These are phyloP conservation scores for Pyrenochaeta sp. DNA, from an alignment of 2,329 filamentous ascomycete species.

Conservation along the genomic window DNA sequence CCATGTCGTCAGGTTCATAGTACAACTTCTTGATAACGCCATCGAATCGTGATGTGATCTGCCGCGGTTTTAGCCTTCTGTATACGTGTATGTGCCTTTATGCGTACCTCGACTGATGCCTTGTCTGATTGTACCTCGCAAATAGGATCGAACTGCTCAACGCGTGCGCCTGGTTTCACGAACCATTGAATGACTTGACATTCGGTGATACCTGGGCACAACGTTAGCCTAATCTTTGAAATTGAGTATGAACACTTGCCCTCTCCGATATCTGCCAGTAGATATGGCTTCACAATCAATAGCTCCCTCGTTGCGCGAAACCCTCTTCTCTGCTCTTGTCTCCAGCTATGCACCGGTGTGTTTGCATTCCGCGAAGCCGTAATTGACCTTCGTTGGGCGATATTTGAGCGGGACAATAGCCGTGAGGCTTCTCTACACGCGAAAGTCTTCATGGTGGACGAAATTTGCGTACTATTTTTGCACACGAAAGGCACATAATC, in stretches of 20 bases:
- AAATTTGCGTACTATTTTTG: conserved; percentile 14
- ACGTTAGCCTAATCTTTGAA: conserved; percentile 7
- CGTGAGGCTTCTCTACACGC: conserved; percentile 42
- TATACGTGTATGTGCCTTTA: background rate
- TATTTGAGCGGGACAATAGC: conserved; percentile 34
- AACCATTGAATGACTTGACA: conserved; percentile 99
- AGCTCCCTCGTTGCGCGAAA: conserved; percentile 47
- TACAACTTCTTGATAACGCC: conserved; percentile 96
- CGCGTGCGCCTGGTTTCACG: conserved; percentile 90
- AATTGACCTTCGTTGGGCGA: conserved; percentile 33
- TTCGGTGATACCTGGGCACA: conserved; percentile 83
- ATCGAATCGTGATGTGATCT: conserved; percentile 96
- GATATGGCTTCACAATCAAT: conserved; percentile 75
- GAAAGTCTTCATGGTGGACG: conserved; percentile 41
- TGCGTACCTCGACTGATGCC: conserved; percentile 68
- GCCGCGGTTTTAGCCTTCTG: conserved; percentile 16
- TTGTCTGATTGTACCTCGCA: conserved; percentile 99
- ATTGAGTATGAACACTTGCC: conserved; percentile 58
- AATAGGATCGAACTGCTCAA: conserved; percentile 97
- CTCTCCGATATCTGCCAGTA: conserved; percentile 87
- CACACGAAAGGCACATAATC: conserved; percentile 33
- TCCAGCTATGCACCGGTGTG: conserved; percentile 12
- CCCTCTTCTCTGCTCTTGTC: conserved; percentile 44
- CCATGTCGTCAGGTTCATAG: conserved; percentile 96
- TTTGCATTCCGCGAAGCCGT: conserved; percentile 29